Evolutionary conservation across 345 rosid species (phyloP).

Genomic region (Moringa oleifera): DNA sequence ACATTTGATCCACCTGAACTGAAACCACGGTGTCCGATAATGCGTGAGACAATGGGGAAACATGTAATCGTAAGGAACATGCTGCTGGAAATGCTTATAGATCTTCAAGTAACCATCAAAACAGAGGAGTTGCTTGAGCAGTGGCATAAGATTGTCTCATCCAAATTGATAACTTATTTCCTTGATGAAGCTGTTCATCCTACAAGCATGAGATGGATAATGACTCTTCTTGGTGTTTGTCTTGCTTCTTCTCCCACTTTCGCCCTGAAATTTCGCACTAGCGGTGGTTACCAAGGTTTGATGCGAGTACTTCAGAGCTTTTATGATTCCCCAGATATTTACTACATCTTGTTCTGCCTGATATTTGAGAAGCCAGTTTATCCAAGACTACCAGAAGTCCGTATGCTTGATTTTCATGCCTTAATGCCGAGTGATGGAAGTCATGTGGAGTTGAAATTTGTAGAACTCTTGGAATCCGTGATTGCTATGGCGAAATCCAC

Average conservation of each 20-base stretch:
- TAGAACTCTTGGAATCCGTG: slow-evolving; percentile 90
- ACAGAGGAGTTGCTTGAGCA: slow-evolving; percentile 93
- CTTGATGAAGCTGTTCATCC: slow-evolving; percentile 99
- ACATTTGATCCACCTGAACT: slow-evolving; percentile 95
- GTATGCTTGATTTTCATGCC: slow-evolving; percentile 99
- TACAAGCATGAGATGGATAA: slow-evolving; percentile 99
- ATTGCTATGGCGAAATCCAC: slow-evolving; percentile 93
- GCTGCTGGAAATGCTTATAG: slow-evolving; percentile 98
- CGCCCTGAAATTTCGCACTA: slow-evolving; percentile 83
- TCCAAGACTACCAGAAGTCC: slow-evolving; percentile 97
- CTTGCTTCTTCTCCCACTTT: slow-evolving; percentile 93
- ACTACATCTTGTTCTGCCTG: slow-evolving; percentile 89
- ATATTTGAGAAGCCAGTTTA: slow-evolving; percentile 94
- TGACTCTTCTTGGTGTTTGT: slow-evolving; percentile 97
- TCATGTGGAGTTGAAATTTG: slow-evolving; percentile 75
- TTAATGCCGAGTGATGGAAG: slow-evolving; percentile 85
- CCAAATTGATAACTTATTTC: slow-evolving; percentile 91
- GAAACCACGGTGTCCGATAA: slow-evolving; percentile 58
- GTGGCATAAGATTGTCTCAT: slow-evolving; percentile 99
- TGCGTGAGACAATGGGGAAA: slow-evolving; percentile 92
- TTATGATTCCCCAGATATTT: slow-evolving; percentile 97
- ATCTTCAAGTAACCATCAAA: slow-evolving; percentile 95
- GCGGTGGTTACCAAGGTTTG: slow-evolving; percentile 95
- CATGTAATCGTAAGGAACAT: slow-evolving; percentile 98
- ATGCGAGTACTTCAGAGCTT: slow-evolving; percentile 86